Evolutionary conservation across 2,329 filamentous ascomycete genomes (phyloP), one percentile per base, ranked within the genome.

Genomic region (Blastomyces emzantsi): DNA sequence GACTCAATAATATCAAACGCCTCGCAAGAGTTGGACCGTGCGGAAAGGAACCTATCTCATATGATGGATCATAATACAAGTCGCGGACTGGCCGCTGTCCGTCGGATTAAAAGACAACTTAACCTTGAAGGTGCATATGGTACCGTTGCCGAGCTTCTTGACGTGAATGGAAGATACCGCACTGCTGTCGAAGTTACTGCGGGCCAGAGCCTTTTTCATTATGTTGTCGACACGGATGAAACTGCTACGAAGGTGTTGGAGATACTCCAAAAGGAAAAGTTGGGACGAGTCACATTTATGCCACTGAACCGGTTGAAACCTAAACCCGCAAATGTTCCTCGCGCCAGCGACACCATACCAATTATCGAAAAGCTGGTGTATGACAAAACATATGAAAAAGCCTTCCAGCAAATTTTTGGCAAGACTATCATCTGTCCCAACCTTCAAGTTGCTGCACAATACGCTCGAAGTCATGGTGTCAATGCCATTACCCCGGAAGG

Each of bases 381-480:
- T 71, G 89, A 97, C 61, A 72, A 82, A 1, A 81, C 79, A 66
- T 97, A 88, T 69, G 90, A 95, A 64, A 88, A 86, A 70, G 94
- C 94, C 0, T 94, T 99, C 74, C 87, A 90, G 72, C 92, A 97
- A 73, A 91, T 99, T 0, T 99, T 99, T 76, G 94, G 92, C 57
- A 95, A 91, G 75, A 94, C 91, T 0, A 91, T 99, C 61, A 89
- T 99, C 63, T 97, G 94, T 69, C 92, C 93, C 2, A 96, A 91
- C 69, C 79, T 99, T 66, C 85, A 90, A 59, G 85, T 96, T 64
- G 94, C 92, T 58, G 86, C 89, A 15, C 92, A 97, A 72, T 97
- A 97, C 73, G 90, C 94, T 28, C 86, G 93, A 71, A 96, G 90
- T 70, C 93, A 97, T 71, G 90, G 90, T 22, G 87, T 97, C 30